Evolutionary conservation across 768 basidiomycete species (phyloP).

Genomic region (Psilocybe azurescens): DNA sequence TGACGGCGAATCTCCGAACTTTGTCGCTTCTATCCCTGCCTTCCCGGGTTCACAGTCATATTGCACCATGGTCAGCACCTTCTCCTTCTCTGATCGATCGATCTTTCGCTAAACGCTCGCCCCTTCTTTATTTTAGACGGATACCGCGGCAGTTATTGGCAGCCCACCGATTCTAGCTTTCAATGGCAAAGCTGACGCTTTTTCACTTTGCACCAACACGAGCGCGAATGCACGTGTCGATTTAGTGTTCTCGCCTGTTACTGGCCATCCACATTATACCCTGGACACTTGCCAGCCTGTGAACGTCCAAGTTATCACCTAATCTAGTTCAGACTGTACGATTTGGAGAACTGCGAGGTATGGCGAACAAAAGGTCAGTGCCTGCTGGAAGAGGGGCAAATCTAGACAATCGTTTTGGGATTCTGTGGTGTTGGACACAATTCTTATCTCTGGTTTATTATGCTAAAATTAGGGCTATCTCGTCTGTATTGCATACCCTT

Average conservation of each 20-base stretch:
- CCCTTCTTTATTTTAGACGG: constrained; percentile 22
- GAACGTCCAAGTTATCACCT: constrained; percentile 40
- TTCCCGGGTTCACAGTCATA: constrained; percentile 48
- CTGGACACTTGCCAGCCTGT: constrained; percentile 43
- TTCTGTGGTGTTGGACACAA: background rate
- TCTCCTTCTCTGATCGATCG: background rate
- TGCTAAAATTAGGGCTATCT: background rate
- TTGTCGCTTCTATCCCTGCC: constrained; percentile 48
- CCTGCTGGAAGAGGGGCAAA: background rate
- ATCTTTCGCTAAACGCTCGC: background rate
- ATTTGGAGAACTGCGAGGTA: too few species aligned
- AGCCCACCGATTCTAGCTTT: constrained; percentile 41
- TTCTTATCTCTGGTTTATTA: background rate
- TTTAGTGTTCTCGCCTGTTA: constrained; percentile 47
- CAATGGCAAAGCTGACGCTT: constrained; percentile 44
- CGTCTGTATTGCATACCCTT: background rate
- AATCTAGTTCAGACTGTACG: background rate
- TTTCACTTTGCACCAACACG: constrained; percentile 47
- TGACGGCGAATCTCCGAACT: constrained; percentile 48
- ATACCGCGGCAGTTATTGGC: constrained; percentile 28
- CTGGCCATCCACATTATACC: constrained; percentile 46
- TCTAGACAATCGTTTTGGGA: background rate
- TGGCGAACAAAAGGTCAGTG: background rate
- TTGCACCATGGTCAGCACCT: constrained; percentile 40
- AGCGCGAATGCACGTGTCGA: constrained; percentile 46